Evolutionary conservation across 192 early-diverging fungal species (phyloP).

Genomic region (Coemansia aciculifera): DNA sequence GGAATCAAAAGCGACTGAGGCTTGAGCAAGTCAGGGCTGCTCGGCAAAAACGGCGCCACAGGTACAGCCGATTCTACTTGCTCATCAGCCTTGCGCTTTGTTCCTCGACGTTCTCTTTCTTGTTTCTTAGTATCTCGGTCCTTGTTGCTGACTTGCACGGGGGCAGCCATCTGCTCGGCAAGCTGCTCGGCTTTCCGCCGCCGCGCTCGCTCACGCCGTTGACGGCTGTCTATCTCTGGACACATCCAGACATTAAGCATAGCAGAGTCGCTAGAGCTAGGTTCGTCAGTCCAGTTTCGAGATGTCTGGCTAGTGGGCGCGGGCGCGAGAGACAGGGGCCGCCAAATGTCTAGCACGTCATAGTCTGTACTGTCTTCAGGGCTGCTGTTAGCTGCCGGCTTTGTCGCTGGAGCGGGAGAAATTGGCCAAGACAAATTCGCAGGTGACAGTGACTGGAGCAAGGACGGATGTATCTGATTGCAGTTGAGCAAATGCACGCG

Average conservation of each 20-base stretch:
- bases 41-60: background rate
- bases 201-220: slow-evolving; percentile 6
- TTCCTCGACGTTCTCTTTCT: background rate
- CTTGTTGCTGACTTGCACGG: slow-evolving; percentile 26
- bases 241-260: slow-evolving; percentile 32
- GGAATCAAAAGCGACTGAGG: slow-evolving; percentile 51
- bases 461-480: background rate
- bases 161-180: slow-evolving; percentile 20
- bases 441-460: background rate
- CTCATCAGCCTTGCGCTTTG: slow-evolving; percentile 16
- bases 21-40: slow-evolving; percentile 19
- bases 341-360: background rate
- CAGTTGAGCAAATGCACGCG: background rate
- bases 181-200: slow-evolving; percentile 27
- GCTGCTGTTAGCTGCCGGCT: background rate
- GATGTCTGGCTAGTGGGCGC: background rate
- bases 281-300: background rate
- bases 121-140: background rate
- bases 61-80: background rate
- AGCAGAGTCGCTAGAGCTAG: background rate
- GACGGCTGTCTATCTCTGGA: slow-evolving; percentile 25
- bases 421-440: background rate
- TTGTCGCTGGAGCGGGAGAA: background rate
- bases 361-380: background rate
- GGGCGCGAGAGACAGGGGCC: background rate